Conservation (phyloP, 75 land plant species). For the Isoetes taiwanensis region DNA sequence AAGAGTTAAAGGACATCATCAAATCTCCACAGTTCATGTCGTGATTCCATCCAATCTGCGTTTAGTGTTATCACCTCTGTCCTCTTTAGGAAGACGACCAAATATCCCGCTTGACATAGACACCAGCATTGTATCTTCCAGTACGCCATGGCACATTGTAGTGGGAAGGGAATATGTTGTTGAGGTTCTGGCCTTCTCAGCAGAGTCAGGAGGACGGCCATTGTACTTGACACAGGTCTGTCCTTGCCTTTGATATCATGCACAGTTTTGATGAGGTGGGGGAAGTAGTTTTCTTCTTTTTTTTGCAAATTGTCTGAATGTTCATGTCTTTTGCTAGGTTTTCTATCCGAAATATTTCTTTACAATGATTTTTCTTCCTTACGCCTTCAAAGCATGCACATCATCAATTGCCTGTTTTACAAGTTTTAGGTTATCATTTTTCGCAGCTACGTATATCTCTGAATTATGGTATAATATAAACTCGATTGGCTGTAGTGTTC, state of each 20-base stretch:
- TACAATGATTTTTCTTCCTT: no score
- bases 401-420: no score
- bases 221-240: constrained; percentile 70
- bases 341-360: no score
- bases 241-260: background rate
- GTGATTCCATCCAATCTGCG: constrained; percentile 46
- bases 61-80: constrained; percentile 40
- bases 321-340: no score
- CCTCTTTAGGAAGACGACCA: constrained; percentile 7
- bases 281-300: no score
- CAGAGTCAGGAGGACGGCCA: constrained; percentile 42
- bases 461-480: no score
- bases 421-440: no score
- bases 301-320: no score
- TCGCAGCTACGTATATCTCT: no score
- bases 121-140: constrained; percentile 17
- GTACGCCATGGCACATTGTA: constrained; percentile 51
- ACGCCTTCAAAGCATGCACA: no score
- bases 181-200: constrained; percentile 45
- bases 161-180: constrained; percentile 60
- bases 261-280: no score
- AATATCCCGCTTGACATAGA: constrained; percentile 20
- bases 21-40: constrained; percentile 63
- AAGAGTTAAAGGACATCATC: constrained; percentile 66
- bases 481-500: no score